phyloP scores from a whole-genome alignment of 208 protist genomes.

The Sergeia podlipaevii region DNA sequence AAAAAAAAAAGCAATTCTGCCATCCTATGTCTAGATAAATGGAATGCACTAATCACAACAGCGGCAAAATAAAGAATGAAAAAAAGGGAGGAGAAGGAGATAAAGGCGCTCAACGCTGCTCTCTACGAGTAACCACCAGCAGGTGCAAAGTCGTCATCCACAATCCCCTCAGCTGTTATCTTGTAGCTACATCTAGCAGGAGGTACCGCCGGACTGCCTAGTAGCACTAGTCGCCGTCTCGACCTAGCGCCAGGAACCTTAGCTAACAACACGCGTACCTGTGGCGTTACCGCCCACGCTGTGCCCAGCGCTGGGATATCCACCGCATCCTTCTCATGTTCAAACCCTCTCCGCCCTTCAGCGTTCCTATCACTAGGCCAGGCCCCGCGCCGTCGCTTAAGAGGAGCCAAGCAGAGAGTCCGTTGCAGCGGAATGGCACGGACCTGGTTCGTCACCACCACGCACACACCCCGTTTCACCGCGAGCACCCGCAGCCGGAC shows the following conservation, averaged over 20 bases:
- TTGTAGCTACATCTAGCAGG: slow-evolving; percentile 26
- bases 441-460: slow-evolving; percentile 65
- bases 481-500: slow-evolving; percentile 35
- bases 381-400: slow-evolving; percentile 10
- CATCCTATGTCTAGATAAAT: too few species aligned
- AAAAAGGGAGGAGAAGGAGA: slow-evolving; percentile 3
- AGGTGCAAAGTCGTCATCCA: slow-evolving; percentile 7
- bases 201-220: slow-evolving; percentile 26
- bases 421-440: slow-evolving; percentile 1
- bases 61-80: slow-evolving; percentile 4
- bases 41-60: too few species aligned
- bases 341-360: neutral
- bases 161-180: slow-evolving; percentile 45
- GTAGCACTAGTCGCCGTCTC: slow-evolving; percentile 33
- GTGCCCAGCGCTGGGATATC: slow-evolving; percentile 50
- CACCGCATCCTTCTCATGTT: neutral
- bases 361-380: neutral
- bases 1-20: too few species aligned
- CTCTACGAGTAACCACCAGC: neutral
- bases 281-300: slow-evolving; percentile 36
- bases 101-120: neutral
- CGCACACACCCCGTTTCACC: slow-evolving; percentile 25
- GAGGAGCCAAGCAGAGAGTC: slow-evolving; percentile 5
- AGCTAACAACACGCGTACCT: slow-evolving; percentile 42
- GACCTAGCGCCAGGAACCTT: slow-evolving; percentile 11